These are phyloP conservation scores for Aspergillus ochraceoroseus DNA, from an alignment of 2,329 filamentous ascomycete species.

Conservation along the genomic window DNA sequence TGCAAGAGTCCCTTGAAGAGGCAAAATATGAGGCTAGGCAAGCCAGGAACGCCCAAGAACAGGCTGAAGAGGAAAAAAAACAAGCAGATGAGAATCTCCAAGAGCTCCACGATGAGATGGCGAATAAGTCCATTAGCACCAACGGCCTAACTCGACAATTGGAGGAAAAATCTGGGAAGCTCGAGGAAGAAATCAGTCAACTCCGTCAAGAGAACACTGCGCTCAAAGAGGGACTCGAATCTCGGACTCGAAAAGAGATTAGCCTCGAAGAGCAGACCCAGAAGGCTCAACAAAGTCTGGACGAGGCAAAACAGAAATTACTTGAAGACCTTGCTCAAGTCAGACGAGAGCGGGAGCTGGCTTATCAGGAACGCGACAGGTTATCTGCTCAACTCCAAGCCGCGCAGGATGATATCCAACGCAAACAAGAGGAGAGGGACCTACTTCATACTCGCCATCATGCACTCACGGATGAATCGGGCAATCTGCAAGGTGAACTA, in stretches of 20 bases:
- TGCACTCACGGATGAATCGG: constrained; percentile 60
- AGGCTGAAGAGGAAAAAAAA: constrained; percentile 51
- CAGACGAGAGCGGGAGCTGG: constrained; percentile 43
- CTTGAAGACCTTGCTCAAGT: constrained; percentile 44
- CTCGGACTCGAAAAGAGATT: constrained; percentile 41
- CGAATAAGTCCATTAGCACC: constrained; percentile 71
- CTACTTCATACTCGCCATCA: constrained; percentile 66
- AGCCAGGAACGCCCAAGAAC: constrained; percentile 44
- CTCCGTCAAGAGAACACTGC: constrained; percentile 45
- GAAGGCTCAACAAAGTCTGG: constrained; percentile 38
- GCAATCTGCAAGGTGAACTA: constrained; percentile 62
- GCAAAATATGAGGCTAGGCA: constrained; percentile 36
- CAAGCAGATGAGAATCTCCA: constrained; percentile 53
- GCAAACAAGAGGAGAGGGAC: constrained; percentile 59
- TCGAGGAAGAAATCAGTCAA: constrained; percentile 62
- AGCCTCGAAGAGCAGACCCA: constrained; percentile 50
- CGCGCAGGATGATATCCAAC: constrained; percentile 56
- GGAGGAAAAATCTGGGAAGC: constrained; percentile 62
- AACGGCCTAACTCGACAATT: constrained; percentile 70
- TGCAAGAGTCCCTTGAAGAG: constrained; percentile 42
- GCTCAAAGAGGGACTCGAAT: constrained; percentile 44
- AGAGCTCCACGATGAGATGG: constrained; percentile 67
- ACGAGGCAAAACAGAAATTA: constrained; percentile 35
- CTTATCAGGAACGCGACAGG: constrained; percentile 43
- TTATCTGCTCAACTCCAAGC: constrained; percentile 49